Conservation (phyloP, 441 rosid species). For the Adansonia gregorii region DNA sequence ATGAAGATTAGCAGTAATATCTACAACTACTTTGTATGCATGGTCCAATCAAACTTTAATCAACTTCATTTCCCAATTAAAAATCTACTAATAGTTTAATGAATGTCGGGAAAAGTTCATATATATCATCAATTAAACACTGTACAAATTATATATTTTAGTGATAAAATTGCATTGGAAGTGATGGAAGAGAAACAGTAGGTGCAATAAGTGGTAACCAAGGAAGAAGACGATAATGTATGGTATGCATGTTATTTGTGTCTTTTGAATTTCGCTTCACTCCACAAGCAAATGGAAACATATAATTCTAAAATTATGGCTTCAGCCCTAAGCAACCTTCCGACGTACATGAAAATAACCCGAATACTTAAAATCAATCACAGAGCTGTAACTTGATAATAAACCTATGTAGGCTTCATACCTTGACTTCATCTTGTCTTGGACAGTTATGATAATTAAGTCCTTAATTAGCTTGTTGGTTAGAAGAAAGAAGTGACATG, state of each 20-base stretch:
- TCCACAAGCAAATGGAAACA: not conserved
- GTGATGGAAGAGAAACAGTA: not conserved
- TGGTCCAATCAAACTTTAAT: no score
- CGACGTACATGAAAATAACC: slow-evolving; percentile 24
- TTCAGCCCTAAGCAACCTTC: not conserved
- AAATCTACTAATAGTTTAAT: no score
- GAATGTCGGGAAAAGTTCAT: not conserved
- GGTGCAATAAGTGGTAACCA: not conserved
- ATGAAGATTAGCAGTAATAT: no score
- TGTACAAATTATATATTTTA: not conserved
- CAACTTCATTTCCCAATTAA: no score
- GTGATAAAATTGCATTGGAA: not conserved
- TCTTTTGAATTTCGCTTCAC: not conserved
- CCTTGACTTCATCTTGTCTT: no score
- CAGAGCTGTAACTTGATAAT: not conserved
- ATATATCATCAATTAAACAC: not conserved
- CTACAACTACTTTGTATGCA: no score
- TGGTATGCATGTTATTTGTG: not conserved
- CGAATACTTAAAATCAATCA: not conserved
- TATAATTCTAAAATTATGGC: not conserved
- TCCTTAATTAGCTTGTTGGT: no score
- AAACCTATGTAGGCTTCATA: not conserved
- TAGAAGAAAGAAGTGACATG: no score
- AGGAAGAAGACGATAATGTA: not conserved
- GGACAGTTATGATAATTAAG: no score